These are phyloP conservation scores for Uronychia binucleata DNA, from an alignment of 73 alveolate genomes.

Conservation along the genomic window DNA sequence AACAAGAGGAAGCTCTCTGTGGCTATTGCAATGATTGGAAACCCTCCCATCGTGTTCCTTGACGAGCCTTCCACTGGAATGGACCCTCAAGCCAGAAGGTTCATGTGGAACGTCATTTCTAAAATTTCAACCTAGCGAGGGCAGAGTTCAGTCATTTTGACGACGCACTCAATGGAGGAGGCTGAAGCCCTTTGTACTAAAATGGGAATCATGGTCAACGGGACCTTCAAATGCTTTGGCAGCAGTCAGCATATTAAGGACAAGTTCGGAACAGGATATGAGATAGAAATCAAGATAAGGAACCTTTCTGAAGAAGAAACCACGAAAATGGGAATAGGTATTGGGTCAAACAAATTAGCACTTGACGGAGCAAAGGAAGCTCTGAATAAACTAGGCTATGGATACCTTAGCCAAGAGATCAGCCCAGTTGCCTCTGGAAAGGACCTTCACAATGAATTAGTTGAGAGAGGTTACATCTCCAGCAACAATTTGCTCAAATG, in stretches of 20 bases:
- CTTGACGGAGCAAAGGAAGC: neutral
- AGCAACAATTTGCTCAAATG: neutral
- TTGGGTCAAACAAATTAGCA: neutral
- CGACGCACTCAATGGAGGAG: conserved; percentile 91
- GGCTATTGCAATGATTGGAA: conserved; percentile 79
- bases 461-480: neutral
- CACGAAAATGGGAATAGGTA: neutral
- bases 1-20: conserved; percentile 90
- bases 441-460: neutral
- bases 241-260: conserved; percentile 66
- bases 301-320: conserved; percentile 54
- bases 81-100: conserved; percentile 90
- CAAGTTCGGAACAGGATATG: conserved; percentile 85
- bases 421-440: neutral
- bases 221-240: conserved; percentile 77
- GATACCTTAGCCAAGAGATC: neutral
- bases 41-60: conserved; percentile 78
- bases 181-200: conserved; percentile 89
- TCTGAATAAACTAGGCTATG: neutral
- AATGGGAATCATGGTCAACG: conserved; percentile 91
- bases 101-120: conserved; percentile 85
- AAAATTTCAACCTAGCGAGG: conserved; percentile 70
- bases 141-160: conserved; percentile 75
- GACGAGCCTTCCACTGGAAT: conserved; percentile 92
- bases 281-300: conserved; percentile 70